Conservation (phyloP, 768 basidiomycete genomes). For the Botryobasidium botryosum region DNA sequence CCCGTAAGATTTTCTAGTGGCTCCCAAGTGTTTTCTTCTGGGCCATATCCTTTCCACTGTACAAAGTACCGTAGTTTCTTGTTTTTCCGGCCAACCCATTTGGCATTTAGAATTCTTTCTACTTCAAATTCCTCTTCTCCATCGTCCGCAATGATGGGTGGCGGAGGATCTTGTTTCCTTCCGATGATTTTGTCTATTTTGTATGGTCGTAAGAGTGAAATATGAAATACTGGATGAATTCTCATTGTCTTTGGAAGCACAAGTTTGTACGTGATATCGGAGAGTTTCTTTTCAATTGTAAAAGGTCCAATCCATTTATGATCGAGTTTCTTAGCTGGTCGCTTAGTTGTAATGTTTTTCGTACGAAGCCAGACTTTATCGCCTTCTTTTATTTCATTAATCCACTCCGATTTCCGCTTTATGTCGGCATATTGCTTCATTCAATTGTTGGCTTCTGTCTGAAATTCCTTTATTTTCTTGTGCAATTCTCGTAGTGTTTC, state of each 20-base stretch:
- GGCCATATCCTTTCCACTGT: constrained; percentile 18
- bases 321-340: constrained; percentile 1
- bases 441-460: neutral
- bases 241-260: too few relatives aligned
- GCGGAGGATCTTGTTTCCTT: neutral
- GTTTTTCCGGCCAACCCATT: neutral
- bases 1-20: too few relatives aligned
- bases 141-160: constrained; percentile 10
- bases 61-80: constrained; percentile 15
- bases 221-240: constrained; percentile 6
- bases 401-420: neutral
- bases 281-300: neutral
- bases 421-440: neutral
- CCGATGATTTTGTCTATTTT: neutral
- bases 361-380: constrained; percentile 2
- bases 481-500: neutral
- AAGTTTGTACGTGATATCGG: neutral
- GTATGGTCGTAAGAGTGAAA: constrained; percentile 1
- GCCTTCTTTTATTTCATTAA: neutral
- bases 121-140: constrained; percentile 11
- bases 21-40: too few relatives aligned
- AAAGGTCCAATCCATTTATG: constrained; percentile 1
- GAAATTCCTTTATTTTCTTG: neutral
- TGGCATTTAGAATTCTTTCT: constrained; percentile 15
- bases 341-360: neutral